Percentiles rank a stretch among this genome's conserved stretches.
These are phyloP conservation scores for Cardamine resedifolia DNA, from an alignment of 345 rosid species.

Conservation along the genomic window DNA sequence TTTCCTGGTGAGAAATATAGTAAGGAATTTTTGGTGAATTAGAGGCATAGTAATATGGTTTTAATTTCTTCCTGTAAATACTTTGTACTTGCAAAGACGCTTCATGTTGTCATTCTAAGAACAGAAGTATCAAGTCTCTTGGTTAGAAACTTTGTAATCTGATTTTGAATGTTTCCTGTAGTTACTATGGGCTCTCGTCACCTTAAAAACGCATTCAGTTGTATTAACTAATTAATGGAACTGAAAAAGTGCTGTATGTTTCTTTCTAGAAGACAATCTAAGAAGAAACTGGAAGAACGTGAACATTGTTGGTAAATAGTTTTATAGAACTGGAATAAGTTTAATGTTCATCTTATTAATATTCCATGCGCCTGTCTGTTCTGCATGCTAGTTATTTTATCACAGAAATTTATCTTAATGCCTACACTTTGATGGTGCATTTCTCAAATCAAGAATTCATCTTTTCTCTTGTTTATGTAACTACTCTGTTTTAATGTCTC, in stretches of 20 bases:
- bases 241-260: slow-evolving; percentile 7
- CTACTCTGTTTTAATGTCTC: slow-evolving; percentile 31
- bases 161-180: slow-evolving; percentile 9
- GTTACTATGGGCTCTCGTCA: neutral
- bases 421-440: slow-evolving; percentile 3
- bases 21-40: neutral
- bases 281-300: slow-evolving; percentile 22
- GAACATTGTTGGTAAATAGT: slow-evolving; percentile 14
- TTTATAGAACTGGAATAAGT: slow-evolving; percentile 1
- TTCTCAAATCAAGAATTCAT: slow-evolving; percentile 14
- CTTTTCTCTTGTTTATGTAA: slow-evolving; percentile 9
- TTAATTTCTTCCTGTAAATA: neutral
- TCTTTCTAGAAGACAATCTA: slow-evolving; percentile 11
- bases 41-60: slow-evolving; percentile 11
- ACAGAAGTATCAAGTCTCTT: slow-evolving; percentile 37
- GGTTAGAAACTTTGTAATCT: neutral
- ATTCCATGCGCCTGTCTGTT: slow-evolving; percentile 7
- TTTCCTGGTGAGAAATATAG: slow-evolving; percentile 55
- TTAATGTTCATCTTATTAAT: slow-evolving; percentile 14
- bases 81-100: slow-evolving; percentile 48
- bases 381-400: slow-evolving; percentile 11
- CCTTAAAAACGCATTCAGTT: neutral
- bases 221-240: neutral
- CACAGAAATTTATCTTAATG: slow-evolving; percentile 17
- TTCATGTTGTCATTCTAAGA: slow-evolving; percentile 50